A percentile compares a stretch with the other conserved stretches of the same genome.
Evolutionary conservation across 805 yeast genomes (phyloP).

Genomic region (Candida bentonensis): DNA sequence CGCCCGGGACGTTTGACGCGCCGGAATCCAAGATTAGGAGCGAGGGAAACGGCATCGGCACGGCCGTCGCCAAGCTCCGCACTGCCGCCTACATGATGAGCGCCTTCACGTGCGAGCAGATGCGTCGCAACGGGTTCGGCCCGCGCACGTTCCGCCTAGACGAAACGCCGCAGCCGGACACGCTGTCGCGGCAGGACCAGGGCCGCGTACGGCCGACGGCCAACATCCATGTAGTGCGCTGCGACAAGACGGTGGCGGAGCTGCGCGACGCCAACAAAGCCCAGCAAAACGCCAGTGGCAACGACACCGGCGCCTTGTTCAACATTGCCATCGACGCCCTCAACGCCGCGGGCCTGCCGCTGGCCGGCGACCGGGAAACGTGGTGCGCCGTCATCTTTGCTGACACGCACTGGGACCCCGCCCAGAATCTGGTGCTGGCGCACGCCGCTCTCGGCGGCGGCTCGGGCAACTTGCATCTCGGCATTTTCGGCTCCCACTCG

Average conservation of each 20-base stretch:
- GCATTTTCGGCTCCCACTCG: constrained; percentile 91
- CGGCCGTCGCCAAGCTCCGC: constrained; percentile 61
- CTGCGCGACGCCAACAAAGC: constrained; percentile 69
- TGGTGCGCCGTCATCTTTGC: constrained; percentile 78
- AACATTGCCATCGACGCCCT: constrained; percentile 70
- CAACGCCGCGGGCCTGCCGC: constrained; percentile 39
- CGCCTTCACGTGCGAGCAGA: constrained; percentile 82
- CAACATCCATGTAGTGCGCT: constrained; percentile 63
- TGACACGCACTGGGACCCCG: constrained; percentile 73
- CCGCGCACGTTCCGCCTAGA: constrained; percentile 61
- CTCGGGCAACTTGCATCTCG: constrained; percentile 50
- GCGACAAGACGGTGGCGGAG: constrained; percentile 54
- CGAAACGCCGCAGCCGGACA: constrained; percentile 45
- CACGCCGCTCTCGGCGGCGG: constrained; percentile 97
- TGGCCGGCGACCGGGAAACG: constrained; percentile 31
- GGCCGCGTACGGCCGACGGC: constrained; percentile 37
- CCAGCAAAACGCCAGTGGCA: constrained; percentile 70
- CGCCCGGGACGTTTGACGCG: constrained; percentile 56
- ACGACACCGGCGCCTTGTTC: constrained; percentile 61
- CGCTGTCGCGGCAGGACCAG: constrained; percentile 36
- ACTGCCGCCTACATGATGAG: constrained; percentile 82
- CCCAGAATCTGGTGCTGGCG: constrained; percentile 44
- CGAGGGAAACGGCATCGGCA: constrained; percentile 54
- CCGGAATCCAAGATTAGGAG: constrained; percentile 27
- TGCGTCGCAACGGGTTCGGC: constrained; percentile 67